A percentile compares a stretch with the other conserved stretches of the same genome.
These are phyloP conservation scores for Pseudocercospora fuligena DNA, from an alignment of 2,329 filamentous ascomycete genomes.

Conservation along the genomic window DNA sequence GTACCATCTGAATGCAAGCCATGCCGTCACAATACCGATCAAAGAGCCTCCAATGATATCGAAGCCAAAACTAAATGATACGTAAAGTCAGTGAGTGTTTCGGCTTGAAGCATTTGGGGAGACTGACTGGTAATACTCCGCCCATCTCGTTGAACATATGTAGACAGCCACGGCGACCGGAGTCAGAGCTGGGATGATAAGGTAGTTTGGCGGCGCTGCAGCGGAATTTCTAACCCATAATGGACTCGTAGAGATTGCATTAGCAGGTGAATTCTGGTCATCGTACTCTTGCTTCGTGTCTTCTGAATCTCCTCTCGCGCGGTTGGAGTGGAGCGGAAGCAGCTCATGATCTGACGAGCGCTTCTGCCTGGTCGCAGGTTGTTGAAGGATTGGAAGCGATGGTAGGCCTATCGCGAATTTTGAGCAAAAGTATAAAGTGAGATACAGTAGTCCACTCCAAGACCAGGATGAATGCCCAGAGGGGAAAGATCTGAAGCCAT, in stretches of 20 bases:
- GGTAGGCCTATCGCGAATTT: constrained; percentile 78
- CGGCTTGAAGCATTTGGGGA: background rate
- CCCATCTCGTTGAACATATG: constrained; percentile 75
- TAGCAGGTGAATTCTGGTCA: constrained; percentile 13
- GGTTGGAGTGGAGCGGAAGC: constrained; percentile 35
- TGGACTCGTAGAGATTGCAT: constrained; percentile 45
- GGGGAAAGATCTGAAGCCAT: constrained; percentile 85
- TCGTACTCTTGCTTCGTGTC: constrained; percentile 22
- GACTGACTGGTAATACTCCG: constrained; percentile 73
- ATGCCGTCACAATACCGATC: constrained; percentile 73
- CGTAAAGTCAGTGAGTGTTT: background rate
- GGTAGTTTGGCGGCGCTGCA: constrained; percentile 81
- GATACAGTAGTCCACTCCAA: constrained; percentile 80
- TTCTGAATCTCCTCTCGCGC: constrained; percentile 22
- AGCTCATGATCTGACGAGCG: constrained; percentile 30
- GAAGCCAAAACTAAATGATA: constrained; percentile 68
- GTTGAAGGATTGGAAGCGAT: constrained; percentile 59
- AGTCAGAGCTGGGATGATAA: constrained; percentile 45
- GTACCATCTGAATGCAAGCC: constrained; percentile 82
- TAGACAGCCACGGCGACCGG: constrained; percentile 30
- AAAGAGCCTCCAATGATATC: constrained; percentile 85
- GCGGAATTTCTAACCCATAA: constrained; percentile 63
- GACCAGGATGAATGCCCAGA: constrained; percentile 76
- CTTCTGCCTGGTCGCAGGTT: constrained; percentile 41
- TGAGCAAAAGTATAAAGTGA: constrained; percentile 83